phyloP scores from a whole-genome alignment of 2,329 filamentous ascomycete species.

The Colletotrichum agaves region DNA sequence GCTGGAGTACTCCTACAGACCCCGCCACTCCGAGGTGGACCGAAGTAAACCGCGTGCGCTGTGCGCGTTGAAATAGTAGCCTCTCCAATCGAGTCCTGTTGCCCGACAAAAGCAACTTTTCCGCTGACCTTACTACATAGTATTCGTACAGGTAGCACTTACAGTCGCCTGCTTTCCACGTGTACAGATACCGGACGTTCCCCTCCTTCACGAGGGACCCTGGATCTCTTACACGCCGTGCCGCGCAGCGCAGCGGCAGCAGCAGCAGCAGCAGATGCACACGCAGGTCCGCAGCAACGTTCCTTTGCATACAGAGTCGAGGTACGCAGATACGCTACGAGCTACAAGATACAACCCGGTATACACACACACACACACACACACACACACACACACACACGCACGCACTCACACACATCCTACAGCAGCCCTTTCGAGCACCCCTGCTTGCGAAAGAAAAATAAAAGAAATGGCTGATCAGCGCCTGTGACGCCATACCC shows the following conservation, averaged over 20 bases:
- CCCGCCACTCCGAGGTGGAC: background rate
- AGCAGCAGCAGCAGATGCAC: background rate
- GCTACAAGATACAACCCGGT: background rate
- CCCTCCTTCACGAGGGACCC: slow-evolving; percentile 16
- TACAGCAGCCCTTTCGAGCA: background rate
- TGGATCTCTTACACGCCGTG: background rate
- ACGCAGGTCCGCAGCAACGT: background rate
- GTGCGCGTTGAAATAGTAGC: slow-evolving; percentile 4
- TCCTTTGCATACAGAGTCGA: too few relatives aligned
- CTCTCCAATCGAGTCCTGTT: slow-evolving; percentile 5
- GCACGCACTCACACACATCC: background rate
- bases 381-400: too few relatives aligned
- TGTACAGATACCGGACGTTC: slow-evolving; percentile 17
- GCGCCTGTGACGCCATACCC: slow-evolving; percentile 47
- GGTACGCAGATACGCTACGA: too few relatives aligned
- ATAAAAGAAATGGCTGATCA: slow-evolving; percentile 43
- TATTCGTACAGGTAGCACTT: background rate
- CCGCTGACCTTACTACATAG: slow-evolving; percentile 9
- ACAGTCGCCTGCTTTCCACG: slow-evolving; percentile 18
- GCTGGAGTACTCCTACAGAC: background rate
- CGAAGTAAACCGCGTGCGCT: slow-evolving; percentile 5
- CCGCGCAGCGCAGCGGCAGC: background rate
- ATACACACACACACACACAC: background rate
- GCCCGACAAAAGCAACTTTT: background rate
- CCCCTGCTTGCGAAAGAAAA: slow-evolving; percentile 14